These are phyloP conservation scores for Sugiyamaella pinicola DNA, from an alignment of 1,139 yeast species.

Conservation along the genomic window DNA sequence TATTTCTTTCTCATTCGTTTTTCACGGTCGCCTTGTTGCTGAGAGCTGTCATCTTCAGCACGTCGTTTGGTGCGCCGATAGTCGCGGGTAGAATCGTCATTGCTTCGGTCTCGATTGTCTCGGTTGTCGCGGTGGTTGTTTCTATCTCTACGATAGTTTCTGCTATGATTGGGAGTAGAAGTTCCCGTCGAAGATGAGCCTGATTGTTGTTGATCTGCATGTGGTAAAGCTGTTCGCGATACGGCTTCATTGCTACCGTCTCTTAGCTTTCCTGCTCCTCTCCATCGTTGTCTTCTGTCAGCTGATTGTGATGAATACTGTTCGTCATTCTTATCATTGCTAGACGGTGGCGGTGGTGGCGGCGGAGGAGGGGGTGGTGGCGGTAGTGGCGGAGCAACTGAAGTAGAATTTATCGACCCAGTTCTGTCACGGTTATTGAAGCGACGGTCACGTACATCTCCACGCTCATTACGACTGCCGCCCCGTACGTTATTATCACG, in stretches of 20 bases:
- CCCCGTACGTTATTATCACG: slow-evolving; percentile 1
- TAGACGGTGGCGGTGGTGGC: slow-evolving; percentile 19
- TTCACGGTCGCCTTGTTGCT: slow-evolving; percentile 14
- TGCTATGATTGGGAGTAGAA: background rate
- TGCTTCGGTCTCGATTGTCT: slow-evolving; percentile 20
- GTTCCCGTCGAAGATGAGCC: slow-evolving; percentile 10
- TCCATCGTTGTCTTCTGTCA: background rate
- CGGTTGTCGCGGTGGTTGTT: background rate
- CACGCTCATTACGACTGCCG: background rate
- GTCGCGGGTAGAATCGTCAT: slow-evolving; percentile 4
- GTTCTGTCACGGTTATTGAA: background rate
- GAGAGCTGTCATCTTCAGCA: slow-evolving; percentile 13
- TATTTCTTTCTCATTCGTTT: slow-evolving; percentile 13
- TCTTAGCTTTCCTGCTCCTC: background rate
- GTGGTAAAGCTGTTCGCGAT: background rate
- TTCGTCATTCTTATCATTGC: background rate
- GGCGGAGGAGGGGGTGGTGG: slow-evolving; percentile 23
- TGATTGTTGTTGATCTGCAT: background rate
- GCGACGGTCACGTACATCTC: background rate
- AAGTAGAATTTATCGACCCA: background rate
- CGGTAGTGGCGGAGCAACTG: slow-evolving; percentile 21
- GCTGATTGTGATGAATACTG: background rate
- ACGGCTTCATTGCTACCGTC: background rate
- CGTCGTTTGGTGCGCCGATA: slow-evolving; percentile 15
- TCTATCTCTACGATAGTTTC: slow-evolving; percentile 6